Base-by-base conservation (phyloP, 257 asterid genomes). In the Ilex asprella region DNA sequence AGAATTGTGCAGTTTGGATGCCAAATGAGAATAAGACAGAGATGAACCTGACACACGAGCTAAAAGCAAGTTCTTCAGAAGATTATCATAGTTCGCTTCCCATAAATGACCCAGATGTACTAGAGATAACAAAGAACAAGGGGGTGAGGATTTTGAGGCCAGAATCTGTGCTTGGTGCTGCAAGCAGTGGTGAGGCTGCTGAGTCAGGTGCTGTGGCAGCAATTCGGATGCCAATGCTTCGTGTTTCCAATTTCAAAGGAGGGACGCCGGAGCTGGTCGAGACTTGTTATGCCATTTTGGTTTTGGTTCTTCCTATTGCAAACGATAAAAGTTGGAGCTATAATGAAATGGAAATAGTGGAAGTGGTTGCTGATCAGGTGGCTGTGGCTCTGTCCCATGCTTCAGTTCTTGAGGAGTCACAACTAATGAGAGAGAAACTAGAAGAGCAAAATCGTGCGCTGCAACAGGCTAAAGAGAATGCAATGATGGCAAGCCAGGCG, bases 331-430 rank as follows among this genome's bases (percentile, higher is more conserved):
- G 14, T 55, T 74, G 80, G 83, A 60, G 75, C 64, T 41, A 68
- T 55, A 67, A 57, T 50, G 83, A 74, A 73, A 67, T 74, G 80
- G 78, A 78, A 60, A 78, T 78, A 67, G 83, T 78, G 43, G 83
- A 74, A 74, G 83, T 78, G 30, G 83, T 78, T 50, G 83, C 83
- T 70, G 83, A 78, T 72, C 83, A 78, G 66, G 83, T 78, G 67
- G 83, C 83, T 12, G 80, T 78, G 63, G 83, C 80, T 46, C 60
- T 78, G 30, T 78, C 80, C 47, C 80, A 78, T 69, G 83, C 83
- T 49, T 68, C 80, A 29, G 80, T 78, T 59, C 83, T 78, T 9
- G 83, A 78, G 70, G 83, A 78, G 70, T 74, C 83, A 39, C 77
- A 60, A 62, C 57, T 43, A 12, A 78, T 78, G 83, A 71, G 80